Percentiles rank a stretch among this genome's conserved stretches.
phyloP scores from a whole-genome alignment of 140 eudicot species.

The Ambrosia hybrid region DNA sequence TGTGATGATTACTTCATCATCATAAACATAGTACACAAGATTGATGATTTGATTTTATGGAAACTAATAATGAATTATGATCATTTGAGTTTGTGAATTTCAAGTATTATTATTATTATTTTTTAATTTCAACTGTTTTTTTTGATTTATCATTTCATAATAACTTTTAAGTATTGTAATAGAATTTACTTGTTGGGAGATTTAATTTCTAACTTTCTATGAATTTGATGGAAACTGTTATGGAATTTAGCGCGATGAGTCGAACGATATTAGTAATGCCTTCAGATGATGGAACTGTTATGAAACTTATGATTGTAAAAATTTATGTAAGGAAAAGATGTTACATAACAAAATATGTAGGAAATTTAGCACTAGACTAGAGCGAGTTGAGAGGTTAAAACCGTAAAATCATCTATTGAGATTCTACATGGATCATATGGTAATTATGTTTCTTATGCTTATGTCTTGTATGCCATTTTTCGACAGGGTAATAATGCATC shows the following conservation, averaged over 20 bases:
- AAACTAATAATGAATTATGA: neutral
- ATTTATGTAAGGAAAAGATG: neutral
- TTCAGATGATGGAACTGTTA: neutral
- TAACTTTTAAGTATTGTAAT: neutral
- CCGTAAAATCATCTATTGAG: neutral
- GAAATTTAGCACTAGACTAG: neutral
- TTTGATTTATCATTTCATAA: too few relatives aligned
- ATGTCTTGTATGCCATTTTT: conserved; percentile 10
- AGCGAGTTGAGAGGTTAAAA: conserved; percentile 2
- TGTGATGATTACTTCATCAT: too few relatives aligned
- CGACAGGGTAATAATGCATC: conserved; percentile 44
- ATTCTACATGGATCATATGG: too few relatives aligned
- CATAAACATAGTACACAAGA: neutral
- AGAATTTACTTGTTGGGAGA: neutral
- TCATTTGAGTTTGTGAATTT: neutral
- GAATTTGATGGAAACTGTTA: neutral
- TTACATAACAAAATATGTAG: neutral
- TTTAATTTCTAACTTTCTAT: neutral
- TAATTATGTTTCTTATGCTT: conserved; percentile 2
- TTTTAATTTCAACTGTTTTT: too few relatives aligned
- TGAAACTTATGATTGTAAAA: neutral
- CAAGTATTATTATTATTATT: too few relatives aligned
- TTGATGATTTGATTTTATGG: neutral
- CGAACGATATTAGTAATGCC: neutral
- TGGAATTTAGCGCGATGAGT: neutral